Evolutionary conservation across 495 filamentous ascomycete genomes (phyloP).

Genomic region (Lophium mytilinum): DNA sequence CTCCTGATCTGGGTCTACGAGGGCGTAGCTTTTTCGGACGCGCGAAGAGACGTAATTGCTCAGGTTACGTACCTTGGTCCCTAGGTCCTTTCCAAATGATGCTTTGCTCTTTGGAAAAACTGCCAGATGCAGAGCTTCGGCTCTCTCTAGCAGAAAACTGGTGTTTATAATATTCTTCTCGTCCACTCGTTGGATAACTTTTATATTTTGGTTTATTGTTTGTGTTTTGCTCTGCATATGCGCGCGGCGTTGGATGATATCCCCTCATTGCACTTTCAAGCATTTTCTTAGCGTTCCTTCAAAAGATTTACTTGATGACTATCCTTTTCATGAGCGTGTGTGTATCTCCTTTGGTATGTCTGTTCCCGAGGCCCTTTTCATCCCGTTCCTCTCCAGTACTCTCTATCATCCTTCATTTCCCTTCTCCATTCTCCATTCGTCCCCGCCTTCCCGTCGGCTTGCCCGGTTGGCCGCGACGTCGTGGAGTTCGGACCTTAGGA

Average conservation of each 20-base stretch:
- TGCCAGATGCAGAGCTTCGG: conserved; percentile 5
- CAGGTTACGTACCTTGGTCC: conserved; percentile 32
- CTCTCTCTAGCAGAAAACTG: conserved; percentile 19
- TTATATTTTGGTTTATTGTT: conserved; percentile 21
- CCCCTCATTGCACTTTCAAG: conserved; percentile 21
- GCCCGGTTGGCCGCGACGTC: conserved; percentile 27
- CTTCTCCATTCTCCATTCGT: conserved; percentile 13
- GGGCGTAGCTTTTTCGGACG: conserved; percentile 20
- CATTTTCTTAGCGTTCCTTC: conserved; percentile 13
- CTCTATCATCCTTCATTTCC: conserved; percentile 1
- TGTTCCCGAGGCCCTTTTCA: conserved; percentile 29
- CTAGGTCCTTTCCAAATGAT: conserved; percentile 17
- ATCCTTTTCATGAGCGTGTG: conserved; percentile 21
- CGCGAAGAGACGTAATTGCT: conserved; percentile 31
- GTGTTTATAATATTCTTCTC: conserved; percentile 15
- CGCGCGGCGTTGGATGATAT: conserved; percentile 25
- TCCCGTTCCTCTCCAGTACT: conserved; percentile 27
- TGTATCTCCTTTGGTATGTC: conserved; percentile 23
- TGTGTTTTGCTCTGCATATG: conserved; percentile 32
- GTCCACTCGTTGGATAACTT: conserved; percentile 5
- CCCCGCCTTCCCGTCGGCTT: conserved; percentile 27
- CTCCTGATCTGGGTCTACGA: conserved; percentile 24
- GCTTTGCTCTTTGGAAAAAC: conserved; percentile 17
- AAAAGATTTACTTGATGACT: not conserved
- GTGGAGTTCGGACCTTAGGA: conserved; percentile 16